phyloP scores from a whole-genome alignment of 1,139 yeast species.

The Blastobotrys buckinghamii region DNA sequence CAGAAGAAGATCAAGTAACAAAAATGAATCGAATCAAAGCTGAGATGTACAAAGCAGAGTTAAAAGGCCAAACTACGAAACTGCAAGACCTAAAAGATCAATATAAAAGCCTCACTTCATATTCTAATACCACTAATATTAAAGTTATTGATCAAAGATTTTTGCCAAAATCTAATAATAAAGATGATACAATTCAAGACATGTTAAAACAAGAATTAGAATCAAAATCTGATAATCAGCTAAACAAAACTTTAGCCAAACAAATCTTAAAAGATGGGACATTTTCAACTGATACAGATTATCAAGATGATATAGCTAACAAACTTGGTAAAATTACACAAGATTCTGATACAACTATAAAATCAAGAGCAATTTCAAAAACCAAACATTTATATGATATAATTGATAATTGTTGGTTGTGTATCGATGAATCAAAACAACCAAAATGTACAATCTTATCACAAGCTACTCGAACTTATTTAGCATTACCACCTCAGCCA shows the following conservation, averaged over 20 bases:
- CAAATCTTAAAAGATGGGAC: slow-evolving; percentile 36
- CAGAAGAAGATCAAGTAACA: neutral
- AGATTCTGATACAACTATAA: slow-evolving; percentile 20
- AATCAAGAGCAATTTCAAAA: slow-evolving; percentile 29
- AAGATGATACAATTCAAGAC: slow-evolving; percentile 34
- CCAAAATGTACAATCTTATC: slow-evolving; percentile 28
- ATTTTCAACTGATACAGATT: slow-evolving; percentile 36
- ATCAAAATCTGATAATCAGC: slow-evolving; percentile 21
- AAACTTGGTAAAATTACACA: slow-evolving; percentile 30
- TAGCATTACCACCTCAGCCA: slow-evolving; percentile 36
- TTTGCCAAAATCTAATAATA: slow-evolving; percentile 10
- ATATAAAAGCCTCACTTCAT: slow-evolving; percentile 22
- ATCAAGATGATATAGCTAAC: slow-evolving; percentile 40
- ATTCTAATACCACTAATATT: slow-evolving; percentile 7
- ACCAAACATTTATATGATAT: slow-evolving; percentile 29
- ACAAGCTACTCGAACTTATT: slow-evolving; percentile 30
- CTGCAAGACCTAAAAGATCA: slow-evolving; percentile 28
- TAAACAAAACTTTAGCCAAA: slow-evolving; percentile 25
- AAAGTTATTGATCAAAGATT: slow-evolving; percentile 13
- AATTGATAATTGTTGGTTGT: slow-evolving; percentile 37
- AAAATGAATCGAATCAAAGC: slow-evolving; percentile 34
- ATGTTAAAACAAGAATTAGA: slow-evolving; percentile 37
- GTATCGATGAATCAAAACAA: slow-evolving; percentile 31
- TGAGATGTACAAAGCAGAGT: slow-evolving; percentile 34
- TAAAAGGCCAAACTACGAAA: slow-evolving; percentile 25